Evolutionary conservation across 1,284 basidiomycete species (phyloP), one percentile per base, ranked within the genome.

Genomic region (Ceratobasidium sp.): DNA sequence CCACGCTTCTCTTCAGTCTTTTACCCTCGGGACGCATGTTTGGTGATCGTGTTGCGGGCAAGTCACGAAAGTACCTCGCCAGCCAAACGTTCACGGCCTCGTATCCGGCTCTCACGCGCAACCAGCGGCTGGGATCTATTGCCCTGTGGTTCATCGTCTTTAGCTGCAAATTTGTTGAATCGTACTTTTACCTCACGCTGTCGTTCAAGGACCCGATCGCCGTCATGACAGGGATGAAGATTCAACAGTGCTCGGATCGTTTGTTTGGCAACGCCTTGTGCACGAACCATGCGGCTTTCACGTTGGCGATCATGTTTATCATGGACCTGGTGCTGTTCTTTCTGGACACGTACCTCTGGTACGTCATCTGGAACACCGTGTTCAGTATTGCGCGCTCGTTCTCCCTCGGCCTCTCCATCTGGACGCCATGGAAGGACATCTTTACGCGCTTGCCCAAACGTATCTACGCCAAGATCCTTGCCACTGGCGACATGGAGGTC

Each of bases 311-410:
- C 84, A 98, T 98, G 96, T 98, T 95, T 81, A 84, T 96, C 83
- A 97, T 98, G 95, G 95, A 98, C 81, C 84, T 98, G 51, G 90
- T 92, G 62, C 87, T 98, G 65, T 98, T 95, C 88, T 98, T 98
- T 88, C 86, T 98, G 81, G 95, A 98, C 84, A 98, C 96, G 7
- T 98, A 96, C 90, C 84, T 98, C 49, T 98, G 95, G 96, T 97
- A 93, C 82, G 92, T 93, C 81, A 97, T 98, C 80, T 98, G 96
- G 96, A 96, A 96, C 83, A 96, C 95, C 7, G 92, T 97, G 73
- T 93, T 94, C 85, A 92, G 91, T 80, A 95, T 56, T 19, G 61
- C 48, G 9, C 88, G 96, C 59, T 93, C 91, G 22, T 98, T 98
- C 83, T 85, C 88, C 39, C 87, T 98, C 74, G 96, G 96, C 43